Base-by-base conservation (phyloP, 2,329 filamentous ascomycete species). In the Botrytis fragariae region DNA sequence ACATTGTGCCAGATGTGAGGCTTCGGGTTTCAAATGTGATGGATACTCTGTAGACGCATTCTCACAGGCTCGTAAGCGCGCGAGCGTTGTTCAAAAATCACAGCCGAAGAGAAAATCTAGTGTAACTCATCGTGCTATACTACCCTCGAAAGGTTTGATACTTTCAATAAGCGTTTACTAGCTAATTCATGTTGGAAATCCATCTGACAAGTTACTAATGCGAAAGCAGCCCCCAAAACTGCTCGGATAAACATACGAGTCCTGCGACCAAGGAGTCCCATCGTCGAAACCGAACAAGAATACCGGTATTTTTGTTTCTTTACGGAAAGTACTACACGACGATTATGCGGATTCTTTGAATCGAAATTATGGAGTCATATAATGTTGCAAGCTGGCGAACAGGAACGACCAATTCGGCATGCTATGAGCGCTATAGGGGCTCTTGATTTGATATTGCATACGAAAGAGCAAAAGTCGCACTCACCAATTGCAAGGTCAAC, bases 341-440 rank as follows among this genome's bases (percentile, higher is more conserved):
- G 32, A 6, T 9, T 65, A 16, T 65, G 32, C 42, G 60, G 37
- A 20, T 54, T 32, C 42, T 65, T 54, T 32, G 35, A 65, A 42
- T 65, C n/a, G 0, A 71, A 65, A 39, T 29, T 65, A 32, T 71
- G 45, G 69, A 51, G 25, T 9, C 32, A 54, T 37, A 29, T 64
- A 5, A 54, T 64, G n/a, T 25, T 54, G 29, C 69, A 64, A 42
- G 42, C 60, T 22, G 69, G 42, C 7, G 69, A 65, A n/a, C 16
- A 32, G 29, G 60, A 71, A 42, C 10, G 22, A 20, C 12, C 60
- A 25, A 65, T 71, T 14, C 35, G 69, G 16, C 60, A 64, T 32
- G 59, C 69, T n/a, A 32, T 51, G 44, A 48, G 39, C n/a, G 69
- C 69, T 18, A 71, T 71, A 29, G 69, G 42, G 25, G 59, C 69